Conservation (phyloP, 805 yeast genomes). For the Candida orba region DNA sequence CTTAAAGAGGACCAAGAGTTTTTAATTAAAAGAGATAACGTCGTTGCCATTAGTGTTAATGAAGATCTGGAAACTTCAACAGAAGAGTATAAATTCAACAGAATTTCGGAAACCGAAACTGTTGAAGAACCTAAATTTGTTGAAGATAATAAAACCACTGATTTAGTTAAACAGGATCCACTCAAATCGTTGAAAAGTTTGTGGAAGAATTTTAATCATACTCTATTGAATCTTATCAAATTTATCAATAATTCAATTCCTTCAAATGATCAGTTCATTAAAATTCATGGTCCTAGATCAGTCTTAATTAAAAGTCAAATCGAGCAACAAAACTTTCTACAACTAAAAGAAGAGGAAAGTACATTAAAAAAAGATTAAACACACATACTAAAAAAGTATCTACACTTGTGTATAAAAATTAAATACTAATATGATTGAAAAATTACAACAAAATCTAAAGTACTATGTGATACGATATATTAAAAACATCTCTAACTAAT, state of each 20-base stretch:
- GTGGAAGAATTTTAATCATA: too few species aligned
- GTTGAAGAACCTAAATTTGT: neutral
- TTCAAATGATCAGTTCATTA: slow-evolving; percentile 29
- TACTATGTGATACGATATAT: too few species aligned
- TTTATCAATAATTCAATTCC: slow-evolving; percentile 4
- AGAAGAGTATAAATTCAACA: slow-evolving; percentile 3
- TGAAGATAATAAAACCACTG: slow-evolving; percentile 2
- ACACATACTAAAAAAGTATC: neutral
- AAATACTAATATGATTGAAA: neutral
- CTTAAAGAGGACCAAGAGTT: slow-evolving; percentile 41
- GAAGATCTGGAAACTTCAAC: slow-evolving; percentile 25
- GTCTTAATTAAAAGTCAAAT: slow-evolving; percentile 17
- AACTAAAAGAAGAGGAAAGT: slow-evolving; percentile 2
- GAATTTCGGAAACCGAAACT: neutral
- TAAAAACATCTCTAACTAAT: too few species aligned
- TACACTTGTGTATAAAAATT: neutral
- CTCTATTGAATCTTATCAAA: neutral
- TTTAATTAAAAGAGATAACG: slow-evolving; percentile 36
- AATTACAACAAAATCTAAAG: too few species aligned
- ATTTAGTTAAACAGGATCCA: neutral
- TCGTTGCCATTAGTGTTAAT: slow-evolving; percentile 44
- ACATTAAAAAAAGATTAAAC: neutral
- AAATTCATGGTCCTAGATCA: slow-evolving; percentile 42
- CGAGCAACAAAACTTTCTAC: neutral
- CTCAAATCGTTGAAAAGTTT: neutral